Evolutionary conservation across 2,329 filamentous ascomycete genomes (phyloP), one percentile per base, ranked within the genome.

Genomic region (Botryotinia calthae): DNA sequence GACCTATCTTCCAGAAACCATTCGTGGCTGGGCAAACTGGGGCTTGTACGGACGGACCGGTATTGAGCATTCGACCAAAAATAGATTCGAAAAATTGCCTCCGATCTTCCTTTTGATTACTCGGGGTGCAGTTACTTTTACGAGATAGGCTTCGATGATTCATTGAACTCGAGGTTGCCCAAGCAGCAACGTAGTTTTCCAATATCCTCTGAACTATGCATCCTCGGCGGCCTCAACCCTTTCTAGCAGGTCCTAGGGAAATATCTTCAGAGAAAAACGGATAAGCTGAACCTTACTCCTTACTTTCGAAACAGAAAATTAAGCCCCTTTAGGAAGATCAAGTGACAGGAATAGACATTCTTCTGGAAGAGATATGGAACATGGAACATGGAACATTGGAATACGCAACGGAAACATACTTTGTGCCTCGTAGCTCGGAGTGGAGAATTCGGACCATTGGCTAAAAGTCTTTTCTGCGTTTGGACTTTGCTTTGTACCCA

Each of bases 331-430:
- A 8, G 34, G 12, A n/a, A 51, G 44, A 66, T 48, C 12, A 20
- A 37, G 31, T 18, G 63, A 66, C 12, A n/a, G 51, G 34, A 51
- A 51, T 66, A 40, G 44, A 12, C 34, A 42, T 28, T 22, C 9
- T 67, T 67, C 64, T 67, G 48, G 64, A 67, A 67, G 46, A 56
- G 34, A 67, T 40, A 67, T 67, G 25, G 46, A 67, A 54, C 7
- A 54, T 67, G 25, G 46, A 67, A 54, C 7, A 54, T 67, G 25
- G 46, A 67, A 67, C 22, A 40, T 37, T 37, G 22, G 7, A 25
- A 65, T 37, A 9, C 28, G 28, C 40, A 42, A 22, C 18, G 40
- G n/a, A 44, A 31, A 46, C 28, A 34, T 46, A 31, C 37, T 62
- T 9, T 28, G n/a, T 56, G 2, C 51, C n/a, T 56, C 51, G n/a